phyloP scores from a whole-genome alignment of 2,329 filamentous ascomycete species.

The Ceratocystis lukuohia region DNA sequence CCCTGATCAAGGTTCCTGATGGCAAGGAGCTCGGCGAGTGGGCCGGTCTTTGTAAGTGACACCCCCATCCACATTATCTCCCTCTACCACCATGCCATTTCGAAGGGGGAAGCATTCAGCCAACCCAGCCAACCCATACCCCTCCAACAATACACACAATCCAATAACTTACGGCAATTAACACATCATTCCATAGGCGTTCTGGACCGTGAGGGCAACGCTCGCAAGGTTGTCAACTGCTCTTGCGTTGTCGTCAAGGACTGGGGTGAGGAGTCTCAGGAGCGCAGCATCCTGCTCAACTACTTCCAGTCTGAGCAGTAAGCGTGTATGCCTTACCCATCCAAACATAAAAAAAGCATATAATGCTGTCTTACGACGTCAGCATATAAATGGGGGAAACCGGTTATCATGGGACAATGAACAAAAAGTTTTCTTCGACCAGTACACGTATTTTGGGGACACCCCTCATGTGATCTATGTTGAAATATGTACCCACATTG shows the following conservation, averaged over 20 bases:
- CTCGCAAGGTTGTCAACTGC: conserved; percentile 99
- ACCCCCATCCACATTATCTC: background rate
- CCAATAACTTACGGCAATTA: conserved; percentile 23
- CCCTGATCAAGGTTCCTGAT: conserved; percentile 98
- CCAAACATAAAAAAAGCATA: conserved; percentile 31
- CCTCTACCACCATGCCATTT: too few species aligned
- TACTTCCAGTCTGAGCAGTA: conserved; percentile 95
- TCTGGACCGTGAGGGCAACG: conserved; percentile 97
- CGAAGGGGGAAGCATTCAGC: background rate
- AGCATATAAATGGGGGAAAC: conserved; percentile 23
- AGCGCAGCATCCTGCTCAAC: conserved; percentile 98
- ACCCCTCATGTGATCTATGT: background rate
- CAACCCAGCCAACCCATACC: background rate
- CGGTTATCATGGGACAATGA: conserved; percentile 16
- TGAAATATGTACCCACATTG: background rate
- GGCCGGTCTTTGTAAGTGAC: conserved; percentile 86
- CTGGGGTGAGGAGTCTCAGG: conserved; percentile 99
- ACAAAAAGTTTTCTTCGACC: conserved; percentile 18
- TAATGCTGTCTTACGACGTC: conserved; percentile 12
- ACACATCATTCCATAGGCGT: conserved; percentile 50
- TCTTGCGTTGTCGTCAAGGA: conserved; percentile 99
- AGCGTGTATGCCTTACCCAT: conserved; percentile 22
- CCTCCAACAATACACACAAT: background rate
- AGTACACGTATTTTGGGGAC: background rate
- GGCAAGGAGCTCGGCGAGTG: conserved; percentile 99